A percentile compares a stretch with the other conserved stretches of the same genome.
Conservation (phyloP, 129 eudicot species). For the Tagetes erecta region DNA sequence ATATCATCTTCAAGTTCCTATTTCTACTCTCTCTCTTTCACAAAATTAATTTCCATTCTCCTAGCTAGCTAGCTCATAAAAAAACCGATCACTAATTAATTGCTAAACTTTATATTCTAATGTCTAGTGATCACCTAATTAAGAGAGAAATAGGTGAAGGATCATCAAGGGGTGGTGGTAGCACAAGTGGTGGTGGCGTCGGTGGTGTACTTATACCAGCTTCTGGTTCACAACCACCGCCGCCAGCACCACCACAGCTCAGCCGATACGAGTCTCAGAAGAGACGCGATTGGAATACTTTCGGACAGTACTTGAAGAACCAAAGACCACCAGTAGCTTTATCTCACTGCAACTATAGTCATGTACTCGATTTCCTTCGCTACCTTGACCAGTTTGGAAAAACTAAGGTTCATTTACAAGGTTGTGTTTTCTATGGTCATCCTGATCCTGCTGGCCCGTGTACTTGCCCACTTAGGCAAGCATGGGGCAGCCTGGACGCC, state of each 20-base stretch:
- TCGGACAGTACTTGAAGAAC: constrained; percentile 68
- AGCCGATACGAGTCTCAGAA: constrained; percentile 78
- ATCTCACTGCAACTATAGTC: constrained; percentile 61
- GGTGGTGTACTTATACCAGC: neutral
- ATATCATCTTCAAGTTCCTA: constrained; percentile 23
- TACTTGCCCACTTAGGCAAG: constrained; percentile 72
- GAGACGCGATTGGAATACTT: constrained; percentile 81
- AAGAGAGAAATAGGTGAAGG: constrained; percentile 46
- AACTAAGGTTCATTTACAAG: constrained; percentile 72
- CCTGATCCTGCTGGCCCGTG: constrained; percentile 80
- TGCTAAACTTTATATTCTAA: constrained; percentile 5
- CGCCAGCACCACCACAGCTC: constrained; percentile 33
- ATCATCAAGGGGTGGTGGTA: constrained; percentile 26
- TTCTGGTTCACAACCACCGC: constrained; percentile 26
- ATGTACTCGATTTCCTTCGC: constrained; percentile 61
- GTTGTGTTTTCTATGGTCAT: constrained; percentile 64
- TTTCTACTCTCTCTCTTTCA: constrained; percentile 16
- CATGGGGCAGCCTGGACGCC: constrained; percentile 86
- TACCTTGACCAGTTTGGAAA: constrained; percentile 77
- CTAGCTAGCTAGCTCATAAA: neutral
- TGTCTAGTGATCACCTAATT: constrained; percentile 39
- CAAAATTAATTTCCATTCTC: too few species aligned
- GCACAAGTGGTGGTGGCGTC: neutral
- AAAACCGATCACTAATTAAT: constrained; percentile 11
- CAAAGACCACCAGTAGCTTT: constrained; percentile 63